Evolutionary conservation across 2,329 filamentous ascomycete species (phyloP), one percentile per base, ranked within the genome.

Genomic region (Thielaviopsis euricoi): DNA sequence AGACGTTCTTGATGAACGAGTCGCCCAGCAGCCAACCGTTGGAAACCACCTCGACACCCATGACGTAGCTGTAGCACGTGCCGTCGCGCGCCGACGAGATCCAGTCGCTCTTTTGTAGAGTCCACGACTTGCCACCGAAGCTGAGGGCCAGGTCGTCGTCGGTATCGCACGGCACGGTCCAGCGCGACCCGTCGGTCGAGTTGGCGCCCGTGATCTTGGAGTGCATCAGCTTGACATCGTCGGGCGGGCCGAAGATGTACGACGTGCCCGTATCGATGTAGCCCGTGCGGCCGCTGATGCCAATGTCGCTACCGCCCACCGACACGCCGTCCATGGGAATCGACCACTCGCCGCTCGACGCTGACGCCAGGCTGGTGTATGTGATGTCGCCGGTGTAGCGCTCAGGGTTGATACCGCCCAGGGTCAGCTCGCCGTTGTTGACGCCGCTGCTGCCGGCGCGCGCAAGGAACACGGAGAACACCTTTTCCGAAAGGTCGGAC

Each of bases 1-100:
- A 95, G 17, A 95, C 89, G 64, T 94, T 95, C 73, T 94, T 95
- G 61, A 95, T 71, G 64, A 95, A 95, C 0, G 85, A 80, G 63
- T 89, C 89, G 1, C 89, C 89, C 0, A 95, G 70, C n/a, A 95
- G 74, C 88, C 89, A 95, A 7, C 61, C 60, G 64, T 73, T 75
- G 0, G 75, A 71, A 52, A 88, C 82, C 15, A 87, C 80, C 66
- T 85, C 78, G 25, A 81, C 76, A 1, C 85, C 86, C 56, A 89
- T 83, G 40, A 95, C 79, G 64, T 87, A 89, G 67, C 86, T 90
- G 19, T 80, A 76, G 66, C 82, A 85, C 26, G 68, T 68, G 26
- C 74, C 75, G 54, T 64, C 64, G 57, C 73, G 65, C 23, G 73
- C 70, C 40, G 69, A 68, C 6, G 74, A 74, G 58, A 91, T 70